These are phyloP conservation scores for Coemansia sp. DNA, from an alignment of 192 early-diverging fungal genomes.

Conservation along the genomic window DNA sequence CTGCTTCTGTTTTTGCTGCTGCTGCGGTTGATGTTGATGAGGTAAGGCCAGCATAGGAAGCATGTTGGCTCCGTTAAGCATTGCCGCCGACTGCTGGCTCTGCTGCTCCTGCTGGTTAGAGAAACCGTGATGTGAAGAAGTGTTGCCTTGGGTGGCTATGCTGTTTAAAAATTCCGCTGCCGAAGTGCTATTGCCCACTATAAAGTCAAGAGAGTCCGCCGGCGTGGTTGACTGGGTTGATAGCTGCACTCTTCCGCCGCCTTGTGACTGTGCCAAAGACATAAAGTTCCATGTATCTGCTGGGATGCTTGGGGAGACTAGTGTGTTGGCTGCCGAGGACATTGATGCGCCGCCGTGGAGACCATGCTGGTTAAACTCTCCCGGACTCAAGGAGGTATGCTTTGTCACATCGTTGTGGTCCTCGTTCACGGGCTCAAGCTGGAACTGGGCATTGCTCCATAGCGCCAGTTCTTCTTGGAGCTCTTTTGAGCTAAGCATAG, in stretches of 20 bases:
- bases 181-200: conserved; percentile 24
- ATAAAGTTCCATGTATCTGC: conserved; percentile 12
- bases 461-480: conserved; percentile 65
- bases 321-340: not conserved
- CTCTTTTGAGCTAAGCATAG: conserved; percentile 61
- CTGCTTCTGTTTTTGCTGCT: conserved; percentile 1
- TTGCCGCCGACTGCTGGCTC: conserved; percentile 16
- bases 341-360: not conserved
- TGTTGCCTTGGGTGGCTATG: conserved; percentile 18
- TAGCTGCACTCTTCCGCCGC: not conserved
- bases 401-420: conserved; percentile 8
- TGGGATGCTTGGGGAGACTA: conserved; percentile 9
- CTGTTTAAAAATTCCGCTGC: conserved; percentile 33
- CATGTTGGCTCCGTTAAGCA: conserved; percentile 31
- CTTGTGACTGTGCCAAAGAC: conserved; percentile 8
- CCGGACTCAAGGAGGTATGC: not conserved
- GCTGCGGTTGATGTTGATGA: conserved; percentile 18
- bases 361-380: conserved; percentile 1
- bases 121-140: conserved; percentile 19
- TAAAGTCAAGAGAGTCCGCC: conserved; percentile 35
- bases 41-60: conserved; percentile 24
- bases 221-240: conserved; percentile 6
- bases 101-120: conserved; percentile 19
- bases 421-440: conserved; percentile 55
- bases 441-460: conserved; percentile 72